Conservation (phyloP, 1,284 basidiomycete genomes). For the Kalmanozyma brasiliensis region DNA sequence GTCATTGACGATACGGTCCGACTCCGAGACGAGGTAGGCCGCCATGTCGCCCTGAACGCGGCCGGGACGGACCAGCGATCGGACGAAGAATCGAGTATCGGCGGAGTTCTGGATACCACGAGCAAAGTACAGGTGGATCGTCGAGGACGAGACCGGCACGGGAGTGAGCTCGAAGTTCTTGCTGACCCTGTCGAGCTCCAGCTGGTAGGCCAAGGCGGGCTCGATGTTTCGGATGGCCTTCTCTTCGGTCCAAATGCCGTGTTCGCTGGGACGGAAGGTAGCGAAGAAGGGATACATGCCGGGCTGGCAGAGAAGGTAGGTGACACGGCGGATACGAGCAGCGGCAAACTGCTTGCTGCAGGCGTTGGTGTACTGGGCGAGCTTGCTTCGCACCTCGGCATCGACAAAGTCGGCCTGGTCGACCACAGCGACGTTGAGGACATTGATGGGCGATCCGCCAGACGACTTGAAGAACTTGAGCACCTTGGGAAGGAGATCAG, state of each 20-base stretch:
- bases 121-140: conserved; percentile 81
- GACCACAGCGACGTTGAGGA: conserved; percentile 79
- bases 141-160: conserved; percentile 78
- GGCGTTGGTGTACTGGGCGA: conserved; percentile 80
- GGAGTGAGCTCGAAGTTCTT: conserved; percentile 92
- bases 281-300: conserved; percentile 94
- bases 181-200: conserved; percentile 93
- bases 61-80: conserved; percentile 93
- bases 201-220: conserved; percentile 96
- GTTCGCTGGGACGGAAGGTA: conserved; percentile 79
- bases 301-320: conserved; percentile 88
- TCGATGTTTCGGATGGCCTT: conserved; percentile 98
- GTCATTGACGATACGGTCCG: conserved; percentile 92
- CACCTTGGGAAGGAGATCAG: conserved; percentile 56
- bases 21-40: conserved; percentile 97
- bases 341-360: conserved; percentile 75
- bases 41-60: conserved; percentile 90
- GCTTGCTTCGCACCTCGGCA: conserved; percentile 79
- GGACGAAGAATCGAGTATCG: conserved; percentile 96
- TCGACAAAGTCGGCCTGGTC: conserved; percentile 81
- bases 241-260: conserved; percentile 88
- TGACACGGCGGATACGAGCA: conserved; percentile 89
- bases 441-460: conserved; percentile 68
- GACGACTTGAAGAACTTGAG: conserved; percentile 57
- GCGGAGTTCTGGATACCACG: conserved; percentile 94